Conservation (phyloP, 2,329 filamentous ascomycete species). For the Chaetomiaceae sp. region DNA sequence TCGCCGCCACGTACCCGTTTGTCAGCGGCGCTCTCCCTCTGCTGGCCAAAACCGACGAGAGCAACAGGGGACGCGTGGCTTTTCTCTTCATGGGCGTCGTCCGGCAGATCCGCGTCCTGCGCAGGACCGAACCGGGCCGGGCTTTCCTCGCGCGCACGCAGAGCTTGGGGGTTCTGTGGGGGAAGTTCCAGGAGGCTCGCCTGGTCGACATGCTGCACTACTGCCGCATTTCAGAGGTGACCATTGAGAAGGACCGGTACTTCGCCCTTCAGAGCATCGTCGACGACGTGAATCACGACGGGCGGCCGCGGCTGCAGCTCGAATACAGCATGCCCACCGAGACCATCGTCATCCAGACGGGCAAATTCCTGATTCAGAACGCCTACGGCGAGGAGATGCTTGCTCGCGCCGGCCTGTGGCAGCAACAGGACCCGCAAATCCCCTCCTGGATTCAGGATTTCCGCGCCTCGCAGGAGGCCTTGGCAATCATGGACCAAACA, state of each 20-base stretch:
- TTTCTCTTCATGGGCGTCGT: background rate
- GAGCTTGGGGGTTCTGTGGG: background rate
- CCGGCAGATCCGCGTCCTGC: background rate
- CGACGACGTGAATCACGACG: background rate
- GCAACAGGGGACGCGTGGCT: background rate
- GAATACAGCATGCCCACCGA: background rate
- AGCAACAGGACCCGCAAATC: background rate
- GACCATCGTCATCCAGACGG: background rate
- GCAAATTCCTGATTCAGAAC: background rate
- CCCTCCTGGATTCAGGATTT: background rate
- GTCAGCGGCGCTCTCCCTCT: too few relatives aligned
- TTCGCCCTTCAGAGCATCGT: background rate
- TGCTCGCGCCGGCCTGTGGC: background rate
- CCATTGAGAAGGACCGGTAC: background rate
- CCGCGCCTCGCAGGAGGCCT: background rate
- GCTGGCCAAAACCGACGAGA: too few relatives aligned
- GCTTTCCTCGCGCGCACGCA: background rate
- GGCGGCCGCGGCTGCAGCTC: background rate
- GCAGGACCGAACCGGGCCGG: background rate
- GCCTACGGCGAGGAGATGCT: background rate
- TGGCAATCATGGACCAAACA: background rate
- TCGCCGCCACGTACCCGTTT: too few relatives aligned
- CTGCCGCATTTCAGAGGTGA: background rate
- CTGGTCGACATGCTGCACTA: background rate
- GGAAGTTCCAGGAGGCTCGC: background rate